Evolutionary conservation across 139 green algal genomes (phyloP), one percentile per base, ranked within the genome.

Genomic region (Tetratostichococcus sp.): DNA sequence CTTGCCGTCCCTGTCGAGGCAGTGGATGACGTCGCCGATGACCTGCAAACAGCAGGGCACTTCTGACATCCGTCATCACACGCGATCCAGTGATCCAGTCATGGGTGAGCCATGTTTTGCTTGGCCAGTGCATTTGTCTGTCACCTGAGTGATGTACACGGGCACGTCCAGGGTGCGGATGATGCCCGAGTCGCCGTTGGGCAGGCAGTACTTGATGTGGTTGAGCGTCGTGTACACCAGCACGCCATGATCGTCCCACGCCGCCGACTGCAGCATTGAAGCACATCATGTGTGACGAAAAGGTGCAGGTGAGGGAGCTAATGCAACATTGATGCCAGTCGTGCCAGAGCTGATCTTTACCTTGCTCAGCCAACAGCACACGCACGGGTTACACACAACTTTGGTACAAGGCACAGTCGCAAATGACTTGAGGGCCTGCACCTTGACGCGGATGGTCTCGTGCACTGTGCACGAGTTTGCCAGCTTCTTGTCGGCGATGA

Each of bases 181-280:
- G 81, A 98, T 98, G 75, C 96, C 96, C 43, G 73, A 89, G 90
- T 99, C 96, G 6, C 96, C 96, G 79, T 97, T 98, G 72, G 96
- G 94, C 78, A 99, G 87, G 87, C 94, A 98, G 89, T 96, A 96
- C 82, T 99, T 99, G 84, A 99, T 91, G 93, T 99, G 96, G 88
- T 99, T 99, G 26, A 99, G 91, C 3, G 95, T 99, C 66, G 95
- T 98, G 90, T 99, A 99, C 25, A 99, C 76, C 58, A 99, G 93
- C 71, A 98, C 96, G 69, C 94, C 94, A 71, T 74, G 89, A 80
- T 97, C 93, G 74, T 98, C 96, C 94, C 95, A 99, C 3, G 96
- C 96, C 35, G 94, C 96, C 25, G 75, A 84, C 83, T 62, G 50
- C 50, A 26, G 14, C 50, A 62, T n/a, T 2, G 50, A 25, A n/a